These are phyloP conservation scores for Golovinomyces cichoracearum DNA, from an alignment of 2,329 filamentous ascomycete species.

Conservation along the genomic window DNA sequence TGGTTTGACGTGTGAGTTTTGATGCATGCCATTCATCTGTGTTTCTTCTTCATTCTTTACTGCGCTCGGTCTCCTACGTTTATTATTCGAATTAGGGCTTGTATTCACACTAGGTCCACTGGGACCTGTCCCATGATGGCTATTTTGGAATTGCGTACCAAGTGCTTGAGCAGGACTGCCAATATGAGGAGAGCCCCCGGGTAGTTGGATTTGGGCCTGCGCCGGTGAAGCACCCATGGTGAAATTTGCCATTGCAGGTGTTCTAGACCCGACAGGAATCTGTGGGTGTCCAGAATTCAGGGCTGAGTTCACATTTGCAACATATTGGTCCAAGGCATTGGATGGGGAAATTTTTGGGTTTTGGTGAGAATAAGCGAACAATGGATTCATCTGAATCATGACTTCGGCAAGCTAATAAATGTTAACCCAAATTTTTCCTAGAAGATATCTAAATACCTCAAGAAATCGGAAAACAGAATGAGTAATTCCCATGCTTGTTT, in stretches of 20 bases:
- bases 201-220: slow-evolving; percentile 31
- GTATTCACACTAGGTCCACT: slow-evolving; percentile 43
- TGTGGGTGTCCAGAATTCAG: slow-evolving; percentile 7
- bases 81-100: slow-evolving; percentile 17
- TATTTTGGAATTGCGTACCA: slow-evolving; percentile 39
- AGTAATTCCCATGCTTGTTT: slow-evolving; percentile 31
- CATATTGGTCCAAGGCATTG: slow-evolving; percentile 33
- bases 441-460: slow-evolving; percentile 22
- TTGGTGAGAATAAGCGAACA: slow-evolving; percentile 31
- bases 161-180: slow-evolving; percentile 35
- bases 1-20: slow-evolving; percentile 16
- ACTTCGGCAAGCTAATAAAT: slow-evolving; percentile 32
- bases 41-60: slow-evolving; percentile 16
- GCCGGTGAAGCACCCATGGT: slow-evolving; percentile 34
- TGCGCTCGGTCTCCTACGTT: slow-evolving; percentile 17
- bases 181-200: slow-evolving; percentile 31
- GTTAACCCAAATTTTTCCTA: slow-evolving; percentile 8
- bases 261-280: slow-evolving; percentile 11
- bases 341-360: slow-evolving; percentile 31
- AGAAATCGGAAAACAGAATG: slow-evolving; percentile 36
- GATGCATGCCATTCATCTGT: slow-evolving; percentile 12
- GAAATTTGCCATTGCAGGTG: slow-evolving; percentile 18
- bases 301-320: slow-evolving; percentile 18
- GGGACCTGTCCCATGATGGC: slow-evolving; percentile 40
- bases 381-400: slow-evolving; percentile 38